Evolutionary conservation across 1,284 basidiomycete genomes (phyloP).

Genomic region (Marasmius sp.): DNA sequence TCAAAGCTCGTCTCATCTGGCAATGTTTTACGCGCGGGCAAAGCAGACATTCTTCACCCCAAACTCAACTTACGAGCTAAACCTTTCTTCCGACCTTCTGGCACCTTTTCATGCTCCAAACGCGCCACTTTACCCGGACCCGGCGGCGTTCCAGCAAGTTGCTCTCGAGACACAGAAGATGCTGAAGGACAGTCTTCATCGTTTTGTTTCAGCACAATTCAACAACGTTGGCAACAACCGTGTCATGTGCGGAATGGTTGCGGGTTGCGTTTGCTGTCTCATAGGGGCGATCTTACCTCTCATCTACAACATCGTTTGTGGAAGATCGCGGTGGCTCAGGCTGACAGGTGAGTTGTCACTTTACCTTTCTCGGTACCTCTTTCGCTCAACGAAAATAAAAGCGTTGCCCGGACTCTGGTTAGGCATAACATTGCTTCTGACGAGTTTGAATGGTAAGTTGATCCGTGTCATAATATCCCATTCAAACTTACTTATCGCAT

Average conservation of each 20-base stretch:
- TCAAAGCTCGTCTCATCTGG: conserved; percentile 53
- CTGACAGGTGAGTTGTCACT: conserved; percentile 22
- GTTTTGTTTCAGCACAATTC: conserved; percentile 68
- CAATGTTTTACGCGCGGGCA: conserved; percentile 72
- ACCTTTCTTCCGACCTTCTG: conserved; percentile 64
- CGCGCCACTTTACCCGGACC: conserved; percentile 57
- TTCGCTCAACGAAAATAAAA: neutral
- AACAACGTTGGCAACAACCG: conserved; percentile 76
- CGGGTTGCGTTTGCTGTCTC: conserved; percentile 47
- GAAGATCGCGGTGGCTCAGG: conserved; percentile 52
- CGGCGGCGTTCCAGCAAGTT: conserved; percentile 59
- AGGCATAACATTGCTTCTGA: conserved; percentile 60
- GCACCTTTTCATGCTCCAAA: conserved; percentile 56
- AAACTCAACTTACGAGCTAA: conserved; percentile 66
- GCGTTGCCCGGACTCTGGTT: conserved; percentile 71
- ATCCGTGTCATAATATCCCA: neutral
- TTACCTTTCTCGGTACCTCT: neutral
- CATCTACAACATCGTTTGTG: conserved; percentile 44
- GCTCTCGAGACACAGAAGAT: conserved; percentile 54
- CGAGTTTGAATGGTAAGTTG: conserved; percentile 52
- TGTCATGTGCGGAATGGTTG: conserved; percentile 67
- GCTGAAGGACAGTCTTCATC: conserved; percentile 61
- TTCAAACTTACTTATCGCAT: neutral
- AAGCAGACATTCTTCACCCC: conserved; percentile 77
- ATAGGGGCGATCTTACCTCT: conserved; percentile 52